Base-by-base conservation (phyloP, 2,329 filamentous ascomycete genomes). In the Colletotrichum zoysiae region DNA sequence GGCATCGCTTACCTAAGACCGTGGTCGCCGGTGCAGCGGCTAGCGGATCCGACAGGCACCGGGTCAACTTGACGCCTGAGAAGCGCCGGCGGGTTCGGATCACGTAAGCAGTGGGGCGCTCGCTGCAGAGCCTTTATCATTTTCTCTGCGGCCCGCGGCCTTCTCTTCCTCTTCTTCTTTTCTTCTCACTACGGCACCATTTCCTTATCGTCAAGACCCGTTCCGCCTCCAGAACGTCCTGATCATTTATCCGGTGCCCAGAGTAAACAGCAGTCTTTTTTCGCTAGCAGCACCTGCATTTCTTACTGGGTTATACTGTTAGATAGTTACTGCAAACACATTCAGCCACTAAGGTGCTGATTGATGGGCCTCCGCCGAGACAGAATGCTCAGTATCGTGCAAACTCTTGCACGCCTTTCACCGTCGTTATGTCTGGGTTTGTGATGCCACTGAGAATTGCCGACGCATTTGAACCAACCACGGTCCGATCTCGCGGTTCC, bases 251-350 rank as follows among this genome's bases (percentile, higher is more conserved):
- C 84, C 84, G 85, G 90, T 96, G 95, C 93, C 93, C 82, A 97
- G 93, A 97, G 81, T 81, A 93, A 84, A 80, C 74, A 84, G 91
- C 92, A 93, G 92, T 92, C 92, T 93, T 93, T 95, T 95, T 97
- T 95, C 95, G 95, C 95, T 98, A 98, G 93, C 95, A 90, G 93
- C 92, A 92, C 93, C 94, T 95, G 93, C 89, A 74, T 84, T 84
- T 76, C 80, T 83, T 82, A 90, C 94, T 93, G 92, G 93, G 88
- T 89, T 91, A 60, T 66, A 91, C 92, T 88, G 94, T 95, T 97
- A 97, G 95, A 97, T 97, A 97, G 95, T 89, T 90, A 90, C 91
- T 94, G 94, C 92, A 87, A 82, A 97, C 93, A 97, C 88, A 79
- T 74, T 60, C 58, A 40, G 51, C 18, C 8, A 30, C 26, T 20